These are phyloP conservation scores for Lagenaria siceraria DNA, from an alignment of 306 rosid species.

Conservation along the genomic window DNA sequence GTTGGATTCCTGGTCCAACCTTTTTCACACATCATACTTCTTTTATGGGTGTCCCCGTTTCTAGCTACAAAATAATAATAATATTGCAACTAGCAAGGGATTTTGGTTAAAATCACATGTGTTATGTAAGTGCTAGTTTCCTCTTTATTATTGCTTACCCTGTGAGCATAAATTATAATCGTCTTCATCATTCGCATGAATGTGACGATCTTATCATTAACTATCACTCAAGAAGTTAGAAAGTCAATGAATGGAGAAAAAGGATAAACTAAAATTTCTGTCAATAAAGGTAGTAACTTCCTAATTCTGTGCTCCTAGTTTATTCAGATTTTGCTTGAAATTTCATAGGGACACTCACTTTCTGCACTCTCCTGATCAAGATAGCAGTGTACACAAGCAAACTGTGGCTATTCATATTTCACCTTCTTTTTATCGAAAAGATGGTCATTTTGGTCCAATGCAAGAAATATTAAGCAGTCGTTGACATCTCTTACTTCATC, in stretches of 20 bases:
- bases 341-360: neutral
- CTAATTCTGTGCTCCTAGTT: neutral
- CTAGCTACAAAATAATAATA: neutral
- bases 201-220: neutral
- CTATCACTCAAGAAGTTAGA: neutral
- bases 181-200: neutral
- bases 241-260: neutral
- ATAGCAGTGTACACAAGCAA: neutral
- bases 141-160: neutral
- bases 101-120: neutral
- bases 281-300: neutral
- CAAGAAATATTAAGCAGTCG: constrained; percentile 42
- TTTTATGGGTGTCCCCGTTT: neutral
- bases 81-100: neutral
- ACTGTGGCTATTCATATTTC: neutral
- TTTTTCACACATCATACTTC: neutral
- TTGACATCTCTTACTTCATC: constrained; percentile 17
- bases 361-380: constrained; percentile 1
- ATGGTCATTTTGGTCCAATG: constrained; percentile 41
- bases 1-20: neutral
- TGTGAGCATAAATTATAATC: neutral
- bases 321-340: neutral
- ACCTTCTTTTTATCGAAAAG: constrained; percentile 61
- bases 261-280: neutral
- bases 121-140: neutral